These are phyloP conservation scores for Tricholomella constricta DNA, from an alignment of 768 basidiomycete species.

Conservation along the genomic window DNA sequence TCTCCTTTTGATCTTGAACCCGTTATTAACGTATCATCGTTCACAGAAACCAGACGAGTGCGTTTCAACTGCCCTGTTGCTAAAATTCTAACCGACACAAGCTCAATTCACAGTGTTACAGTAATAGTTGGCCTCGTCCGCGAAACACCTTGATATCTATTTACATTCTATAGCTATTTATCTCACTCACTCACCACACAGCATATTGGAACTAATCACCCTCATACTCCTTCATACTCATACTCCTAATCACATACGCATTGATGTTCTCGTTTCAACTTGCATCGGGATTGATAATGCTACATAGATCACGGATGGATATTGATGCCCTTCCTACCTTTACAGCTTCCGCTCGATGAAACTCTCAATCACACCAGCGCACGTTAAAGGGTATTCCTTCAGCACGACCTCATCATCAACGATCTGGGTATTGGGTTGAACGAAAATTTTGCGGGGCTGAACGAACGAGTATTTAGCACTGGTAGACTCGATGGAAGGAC, in stretches of 20 bases:
- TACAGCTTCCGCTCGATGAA: constrained; percentile 72
- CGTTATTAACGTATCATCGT: constrained; percentile 10
- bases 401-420: constrained; percentile 68
- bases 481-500: not conserved
- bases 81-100: constrained; percentile 11
- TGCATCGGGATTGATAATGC: constrained; percentile 13
- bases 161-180: constrained; percentile 15
- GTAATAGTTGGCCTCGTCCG: constrained; percentile 68
- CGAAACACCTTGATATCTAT: constrained; percentile 49
- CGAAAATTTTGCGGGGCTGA: constrained; percentile 83
- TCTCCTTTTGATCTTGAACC: constrained; percentile 4
- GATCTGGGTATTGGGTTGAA: constrained; percentile 79
- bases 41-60: constrained; percentile 81
- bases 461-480: not conserved
- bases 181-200: constrained; percentile 7
- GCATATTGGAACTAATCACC: constrained; percentile 14
- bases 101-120: constrained; percentile 53
- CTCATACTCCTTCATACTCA: constrained; percentile 3
- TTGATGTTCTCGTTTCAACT: constrained; percentile 9
- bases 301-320: constrained; percentile 1
- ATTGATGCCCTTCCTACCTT: not conserved
- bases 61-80: constrained; percentile 27
- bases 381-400: constrained; percentile 76
- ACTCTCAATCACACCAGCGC: constrained; percentile 76
- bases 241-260: constrained; percentile 12